Base-by-base conservation (phyloP, 2,329 filamentous ascomycete species). In the Rutstroemia sp. region DNA sequence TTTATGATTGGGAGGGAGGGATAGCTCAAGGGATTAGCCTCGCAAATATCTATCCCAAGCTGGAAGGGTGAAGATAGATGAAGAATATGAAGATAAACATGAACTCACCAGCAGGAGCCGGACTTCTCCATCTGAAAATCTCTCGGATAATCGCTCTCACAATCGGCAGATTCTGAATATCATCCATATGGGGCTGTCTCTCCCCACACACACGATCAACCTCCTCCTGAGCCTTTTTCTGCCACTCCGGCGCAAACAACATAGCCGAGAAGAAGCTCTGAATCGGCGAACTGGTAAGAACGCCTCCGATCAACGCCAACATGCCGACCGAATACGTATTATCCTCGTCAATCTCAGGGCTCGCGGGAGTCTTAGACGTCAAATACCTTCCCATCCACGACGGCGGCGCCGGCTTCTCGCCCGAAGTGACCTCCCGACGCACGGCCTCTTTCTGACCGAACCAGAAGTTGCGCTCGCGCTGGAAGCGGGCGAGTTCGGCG, bases 141-240 rank as follows among this genome's bases (percentile, higher is more conserved):
- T 80, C 78, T 52, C 77, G 71, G n/a, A 80, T 66, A 19, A 79
- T 67, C 37, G 69, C 69, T 52, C 75, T 71, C 42, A 80, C 67
- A 56, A 75, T 77, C 2, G 65, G 69, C 37, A 83, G 67, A 0
- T 68, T 64, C 0, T 70, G 66, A 6, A 73, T 68, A 59, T 82
- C 79, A 2, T 72, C 69, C 56, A 76, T 74, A 0, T 63, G 70
- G 1, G 79, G 79, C 2, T 81, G 67, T 7, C 78, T 68, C 1
- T 65, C 63, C 2, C 78, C 78, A 27, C 80, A 71, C 0, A 80
- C 74, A 5, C 67, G 63, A 57, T 82, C 78, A 12, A 82, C 62
- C 48, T 76, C 71, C 21, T 68, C 67, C 57, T 75, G 75, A 2
- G 59, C 61, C n/a, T 61, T 62, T n/a, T 38, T 21, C 19, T 62